Evolutionary conservation across 768 basidiomycete species (phyloP).

Genomic region (Sutorius australiensis): DNA sequence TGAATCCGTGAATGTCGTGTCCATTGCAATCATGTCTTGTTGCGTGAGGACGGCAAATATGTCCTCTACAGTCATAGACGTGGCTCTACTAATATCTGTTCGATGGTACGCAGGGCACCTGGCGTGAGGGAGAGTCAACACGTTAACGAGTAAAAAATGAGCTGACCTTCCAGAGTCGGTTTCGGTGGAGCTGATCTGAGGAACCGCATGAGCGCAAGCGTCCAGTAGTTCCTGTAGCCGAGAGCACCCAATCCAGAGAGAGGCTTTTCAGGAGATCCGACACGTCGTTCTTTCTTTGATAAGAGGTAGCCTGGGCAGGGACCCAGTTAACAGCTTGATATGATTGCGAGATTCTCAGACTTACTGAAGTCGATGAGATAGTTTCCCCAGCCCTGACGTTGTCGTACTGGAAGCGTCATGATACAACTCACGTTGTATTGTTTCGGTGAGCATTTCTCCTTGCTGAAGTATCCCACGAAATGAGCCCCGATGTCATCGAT

Average conservation of each 20-base stretch:
- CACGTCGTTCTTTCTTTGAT: slow-evolving; percentile 88
- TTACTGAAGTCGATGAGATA: slow-evolving; percentile 96
- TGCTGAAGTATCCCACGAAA: slow-evolving; percentile 98
- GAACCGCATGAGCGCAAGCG: slow-evolving; percentile 79
- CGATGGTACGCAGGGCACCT: slow-evolving; percentile 18
- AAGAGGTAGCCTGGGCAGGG: slow-evolving; percentile 75
- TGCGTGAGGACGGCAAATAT: slow-evolving; percentile 69
- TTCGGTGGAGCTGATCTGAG: slow-evolving; percentile 55
- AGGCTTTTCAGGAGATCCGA: slow-evolving; percentile 95
- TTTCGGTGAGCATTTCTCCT: slow-evolving; percentile 95
- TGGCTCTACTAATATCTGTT: slow-evolving; percentile 77
- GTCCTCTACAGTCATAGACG: slow-evolving; percentile 91
- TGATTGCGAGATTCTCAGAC: slow-evolving; percentile 10
- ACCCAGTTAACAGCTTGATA: slow-evolving; percentile 2
- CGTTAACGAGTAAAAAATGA: slow-evolving; percentile 7
- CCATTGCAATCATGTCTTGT: slow-evolving; percentile 68
- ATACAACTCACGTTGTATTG: slow-evolving; percentile 99
- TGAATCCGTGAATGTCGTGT: slow-evolving; percentile 44
- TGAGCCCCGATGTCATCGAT: slow-evolving; percentile 84
- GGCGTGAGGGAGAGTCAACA: slow-evolving; percentile 14
- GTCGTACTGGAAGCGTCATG: slow-evolving; percentile 95
- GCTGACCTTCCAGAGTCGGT: slow-evolving; percentile 71
- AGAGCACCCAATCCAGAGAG: slow-evolving; percentile 88
- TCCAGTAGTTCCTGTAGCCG: slow-evolving; percentile 97
- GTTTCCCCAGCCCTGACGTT: slow-evolving; percentile 96